Percentiles rank a stretch among this genome's conserved stretches.
Evolutionary conservation across 2,329 filamentous ascomycete species (phyloP).

Genomic region (Cucurbitaria berberidis): DNA sequence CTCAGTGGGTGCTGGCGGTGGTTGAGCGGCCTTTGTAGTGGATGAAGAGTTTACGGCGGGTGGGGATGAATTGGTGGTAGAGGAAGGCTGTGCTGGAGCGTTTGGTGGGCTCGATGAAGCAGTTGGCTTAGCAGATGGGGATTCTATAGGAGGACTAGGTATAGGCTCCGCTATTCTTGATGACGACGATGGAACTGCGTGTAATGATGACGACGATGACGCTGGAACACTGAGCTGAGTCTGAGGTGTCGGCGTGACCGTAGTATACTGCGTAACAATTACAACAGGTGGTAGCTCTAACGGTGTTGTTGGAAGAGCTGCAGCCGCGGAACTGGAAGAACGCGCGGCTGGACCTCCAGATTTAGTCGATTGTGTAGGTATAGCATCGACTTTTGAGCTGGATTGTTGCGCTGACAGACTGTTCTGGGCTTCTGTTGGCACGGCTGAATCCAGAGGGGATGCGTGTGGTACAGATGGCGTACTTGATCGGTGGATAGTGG

Average conservation of each 20-base stretch:
- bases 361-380: not conserved
- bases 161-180: not conserved
- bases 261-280: constrained; percentile 41
- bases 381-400: constrained; percentile 1
- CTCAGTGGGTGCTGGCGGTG: constrained; percentile 2
- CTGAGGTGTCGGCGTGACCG: constrained; percentile 19
- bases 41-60: not conserved
- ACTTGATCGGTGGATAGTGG: constrained; percentile 30
- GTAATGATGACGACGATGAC: not conserved
- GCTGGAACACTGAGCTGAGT: not conserved
- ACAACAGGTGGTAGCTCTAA: constrained; percentile 34
- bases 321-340: constrained; percentile 9
- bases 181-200: not conserved
- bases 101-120: not conserved
- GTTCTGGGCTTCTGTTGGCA: constrained; percentile 11
- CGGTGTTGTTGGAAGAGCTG: constrained; percentile 17
- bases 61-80: not conserved
- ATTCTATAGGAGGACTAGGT: not conserved
- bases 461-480: constrained; percentile 4
- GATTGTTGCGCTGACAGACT: not conserved
- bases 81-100: not conserved
- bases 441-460: constrained; percentile 5
- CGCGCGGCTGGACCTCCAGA: not conserved
- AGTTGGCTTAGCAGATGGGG: not conserved
- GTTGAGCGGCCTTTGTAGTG: constrained; percentile 1